phyloP scores from a whole-genome alignment of 805 yeast species.

The Sugiyamaella mastotermitis region DNA sequence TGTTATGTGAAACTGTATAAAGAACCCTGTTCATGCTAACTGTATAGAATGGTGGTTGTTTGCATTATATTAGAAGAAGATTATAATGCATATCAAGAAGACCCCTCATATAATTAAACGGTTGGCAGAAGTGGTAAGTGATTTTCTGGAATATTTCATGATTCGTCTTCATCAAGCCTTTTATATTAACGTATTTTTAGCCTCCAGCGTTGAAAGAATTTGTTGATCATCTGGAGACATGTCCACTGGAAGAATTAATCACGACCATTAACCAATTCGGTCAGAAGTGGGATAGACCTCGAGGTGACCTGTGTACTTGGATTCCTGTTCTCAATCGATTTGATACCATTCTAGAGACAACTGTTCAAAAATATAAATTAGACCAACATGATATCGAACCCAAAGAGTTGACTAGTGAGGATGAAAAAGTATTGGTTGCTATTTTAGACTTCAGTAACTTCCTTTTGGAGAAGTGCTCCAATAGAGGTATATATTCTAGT shows the following conservation, averaged over 20 bases:
- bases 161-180: too few species aligned
- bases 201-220: constrained; percentile 17
- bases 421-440: constrained; percentile 42
- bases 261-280: constrained; percentile 33
- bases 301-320: constrained; percentile 72
- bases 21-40: too few species aligned
- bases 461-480: constrained; percentile 62
- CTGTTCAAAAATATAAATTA: constrained; percentile 49
- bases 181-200: too few species aligned
- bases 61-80: too few species aligned
- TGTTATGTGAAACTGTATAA: too few species aligned
- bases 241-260: constrained; percentile 38
- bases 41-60: too few species aligned
- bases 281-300: constrained; percentile 51
- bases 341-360: constrained; percentile 55
- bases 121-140: constrained; percentile 21
- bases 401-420: constrained; percentile 38
- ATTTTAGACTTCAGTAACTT: constrained; percentile 57
- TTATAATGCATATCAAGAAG: constrained; percentile 19
- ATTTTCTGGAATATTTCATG: background rate
- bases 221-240: constrained; percentile 16
- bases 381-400: constrained; percentile 43
- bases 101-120: constrained; percentile 21
- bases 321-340: constrained; percentile 67
- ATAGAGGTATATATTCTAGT: constrained; percentile 63